phyloP scores from a whole-genome alignment of 768 basidiomycete species.

The Mycena pura region DNA sequence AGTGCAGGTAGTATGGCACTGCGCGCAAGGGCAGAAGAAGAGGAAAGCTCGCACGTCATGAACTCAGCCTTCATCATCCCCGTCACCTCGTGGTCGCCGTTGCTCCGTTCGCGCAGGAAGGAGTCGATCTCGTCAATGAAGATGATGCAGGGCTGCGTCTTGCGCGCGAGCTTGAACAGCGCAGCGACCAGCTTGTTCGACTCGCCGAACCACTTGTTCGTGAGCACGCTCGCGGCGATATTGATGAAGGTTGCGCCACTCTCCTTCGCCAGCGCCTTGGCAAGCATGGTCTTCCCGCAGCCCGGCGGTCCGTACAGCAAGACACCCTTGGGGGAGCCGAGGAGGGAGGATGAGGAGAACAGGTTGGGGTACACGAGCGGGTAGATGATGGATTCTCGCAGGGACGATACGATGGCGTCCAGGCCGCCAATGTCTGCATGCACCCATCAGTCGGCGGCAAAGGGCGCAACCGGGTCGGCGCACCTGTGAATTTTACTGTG shows the following conservation, averaged over 20 bases:
- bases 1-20: not conserved
- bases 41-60: constrained; percentile 10
- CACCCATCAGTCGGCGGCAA: not conserved
- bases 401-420: constrained; percentile 85
- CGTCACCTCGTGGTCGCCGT: constrained; percentile 95
- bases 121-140: constrained; percentile 99
- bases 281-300: constrained; percentile 99
- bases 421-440: constrained; percentile 92
- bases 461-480: constrained; percentile 20
- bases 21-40: not conserved
- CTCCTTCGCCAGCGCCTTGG: constrained; percentile 96
- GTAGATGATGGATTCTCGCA: constrained; percentile 95
- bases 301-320: constrained; percentile 96
- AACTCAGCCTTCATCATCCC: constrained; percentile 91
- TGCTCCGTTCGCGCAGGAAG: constrained; percentile 86
- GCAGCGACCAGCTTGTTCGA: constrained; percentile 96
- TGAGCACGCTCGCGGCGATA: constrained; percentile 74
- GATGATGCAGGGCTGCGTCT: constrained; percentile 94
- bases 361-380: constrained; percentile 91
- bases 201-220: constrained; percentile 88
- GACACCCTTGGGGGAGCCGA: constrained; percentile 94
- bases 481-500: constrained; percentile 74
- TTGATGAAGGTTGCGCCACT: constrained; percentile 97
- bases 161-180: constrained; percentile 90
- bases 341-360: constrained; percentile 82